Percentiles rank a stretch among this genome's conserved stretches.
phyloP scores from a whole-genome alignment of 2,329 filamentous ascomycete species.

The Colletotrichum sp. region DNA sequence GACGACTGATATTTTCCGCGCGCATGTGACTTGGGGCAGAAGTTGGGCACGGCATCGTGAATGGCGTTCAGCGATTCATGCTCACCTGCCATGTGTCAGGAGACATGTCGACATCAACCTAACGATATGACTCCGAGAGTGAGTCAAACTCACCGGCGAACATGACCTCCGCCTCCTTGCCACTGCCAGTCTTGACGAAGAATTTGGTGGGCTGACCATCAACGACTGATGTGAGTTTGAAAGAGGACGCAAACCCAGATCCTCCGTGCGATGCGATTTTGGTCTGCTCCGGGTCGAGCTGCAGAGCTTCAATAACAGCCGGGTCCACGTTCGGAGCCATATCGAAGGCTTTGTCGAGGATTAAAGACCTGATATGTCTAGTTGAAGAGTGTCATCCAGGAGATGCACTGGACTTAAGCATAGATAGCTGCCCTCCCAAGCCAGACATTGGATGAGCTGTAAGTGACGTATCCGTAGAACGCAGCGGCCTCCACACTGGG shows the following conservation, averaged over 20 bases:
- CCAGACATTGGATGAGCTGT: constrained; percentile 2
- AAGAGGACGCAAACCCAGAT: constrained; percentile 72
- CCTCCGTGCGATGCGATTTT: constrained; percentile 65
- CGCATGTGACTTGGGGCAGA: constrained; percentile 78
- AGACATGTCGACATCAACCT: neutral
- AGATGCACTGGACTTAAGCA: neutral
- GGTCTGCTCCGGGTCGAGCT: constrained; percentile 58
- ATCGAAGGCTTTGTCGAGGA: neutral
- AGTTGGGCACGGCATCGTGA: constrained; percentile 68
- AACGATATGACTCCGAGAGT: neutral
- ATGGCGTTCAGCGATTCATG: constrained; percentile 85
- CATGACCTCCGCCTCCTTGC: constrained; percentile 66
- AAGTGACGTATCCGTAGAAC: constrained; percentile 11
- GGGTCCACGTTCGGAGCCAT: constrained; percentile 56
- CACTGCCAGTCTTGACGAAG: constrained; percentile 75
- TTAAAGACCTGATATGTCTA: neutral
- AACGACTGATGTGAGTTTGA: constrained; percentile 52
- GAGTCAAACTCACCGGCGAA: constrained; percentile 59
- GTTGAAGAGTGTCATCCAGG: neutral
- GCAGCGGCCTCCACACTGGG: neutral
- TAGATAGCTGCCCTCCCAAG: neutral
- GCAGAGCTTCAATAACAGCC: constrained; percentile 64
- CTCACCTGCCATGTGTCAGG: constrained; percentile 64
- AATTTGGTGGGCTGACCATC: constrained; percentile 59
- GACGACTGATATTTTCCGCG: constrained; percentile 66